phyloP scores from a whole-genome alignment of 306 rosid genomes.

The Benincasa hispida region DNA sequence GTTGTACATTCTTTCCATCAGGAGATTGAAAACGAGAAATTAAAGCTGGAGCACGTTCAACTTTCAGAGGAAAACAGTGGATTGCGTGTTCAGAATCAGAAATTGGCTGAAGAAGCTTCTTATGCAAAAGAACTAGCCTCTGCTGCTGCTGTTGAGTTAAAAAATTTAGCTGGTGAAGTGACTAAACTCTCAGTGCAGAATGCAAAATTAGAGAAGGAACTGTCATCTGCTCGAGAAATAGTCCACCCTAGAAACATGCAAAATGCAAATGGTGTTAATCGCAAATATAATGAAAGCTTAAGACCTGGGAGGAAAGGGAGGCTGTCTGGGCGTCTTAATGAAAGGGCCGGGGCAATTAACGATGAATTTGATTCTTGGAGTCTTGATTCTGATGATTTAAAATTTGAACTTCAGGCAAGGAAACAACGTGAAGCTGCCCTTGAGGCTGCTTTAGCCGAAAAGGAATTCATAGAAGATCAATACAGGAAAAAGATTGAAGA shows the following conservation, averaged over 20 bases:
- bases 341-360: conserved; percentile 31
- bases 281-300: conserved; percentile 50
- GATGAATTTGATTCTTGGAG: conserved; percentile 79
- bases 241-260: conserved; percentile 53
- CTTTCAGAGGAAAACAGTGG: conserved; percentile 91
- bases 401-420: conserved; percentile 85
- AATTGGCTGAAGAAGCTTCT: conserved; percentile 95
- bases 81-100: conserved; percentile 79
- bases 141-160: conserved; percentile 97
- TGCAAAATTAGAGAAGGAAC: conserved; percentile 78
- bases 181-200: conserved; percentile 78
- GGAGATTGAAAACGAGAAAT: conserved; percentile 88
- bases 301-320: conserved; percentile 82
- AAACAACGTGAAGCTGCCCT: conserved; percentile 90
- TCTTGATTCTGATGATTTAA: conserved; percentile 71
- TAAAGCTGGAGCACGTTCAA: conserved; percentile 76
- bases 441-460: conserved; percentile 86
- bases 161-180: conserved; percentile 96
- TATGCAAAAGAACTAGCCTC: conserved; percentile 98
- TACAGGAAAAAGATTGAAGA: conserved; percentile 73
- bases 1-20: conserved; percentile 5
- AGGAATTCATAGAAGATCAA: conserved; percentile 79
- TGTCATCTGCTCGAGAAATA: conserved; percentile 57
- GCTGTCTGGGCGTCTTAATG: conserved; percentile 46
- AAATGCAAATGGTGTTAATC: conserved; percentile 53